Base-by-base conservation (phyloP, 352 stramenopile species). In the Thraustotheca clavata region DNA sequence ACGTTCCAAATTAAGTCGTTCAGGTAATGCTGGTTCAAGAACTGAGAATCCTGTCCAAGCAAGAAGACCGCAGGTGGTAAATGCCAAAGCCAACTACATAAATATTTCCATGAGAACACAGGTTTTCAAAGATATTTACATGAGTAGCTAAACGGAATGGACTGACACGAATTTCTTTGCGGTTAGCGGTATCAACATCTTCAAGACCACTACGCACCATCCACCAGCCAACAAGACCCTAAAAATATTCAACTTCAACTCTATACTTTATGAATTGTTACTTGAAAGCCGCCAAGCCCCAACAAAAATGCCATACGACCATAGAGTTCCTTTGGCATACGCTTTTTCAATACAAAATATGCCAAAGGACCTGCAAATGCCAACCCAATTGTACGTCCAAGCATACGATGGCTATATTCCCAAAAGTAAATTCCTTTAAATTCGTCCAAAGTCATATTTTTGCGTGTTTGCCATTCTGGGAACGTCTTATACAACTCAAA, bases 171-270 rank as follows among this genome's bases (percentile, higher is more conserved):
- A 99, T 97, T 80, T 99, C 94, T 36, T 95, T 93, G 43, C 76
- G 73, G 65, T 95, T 88, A 60, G 88, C 73, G 34, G 86, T 71
- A 55, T 79, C 82, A 74, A 98, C 89, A 27, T 99, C 86, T 60
- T 98, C 94, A 3, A 99, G 75, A 16, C 97, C 97, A 67, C 88
- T 98, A 75, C 97, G 96, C 48, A 99, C 97, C 97, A 99, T 99
- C 96, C 96, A 99, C 97, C 97, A 99, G 49, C 97, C 97, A 22
- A 99, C 91, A 31, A 96, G 69, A 16, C 91, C 89, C 74, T 98
- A 49, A 1, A 4, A 20, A 40, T 7, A 34, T 50, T 52, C 9
- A 68, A 5, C 27, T 16, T n/a, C n/a, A n/a, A n/a, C n/a, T n/a
- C n/a, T n/a, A n/a, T n/a, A n/a, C n/a, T n/a, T n/a, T n/a, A 47